Conservation (phyloP, 2,329 filamentous ascomycete genomes). For the Colletotrichum sp. region DNA sequence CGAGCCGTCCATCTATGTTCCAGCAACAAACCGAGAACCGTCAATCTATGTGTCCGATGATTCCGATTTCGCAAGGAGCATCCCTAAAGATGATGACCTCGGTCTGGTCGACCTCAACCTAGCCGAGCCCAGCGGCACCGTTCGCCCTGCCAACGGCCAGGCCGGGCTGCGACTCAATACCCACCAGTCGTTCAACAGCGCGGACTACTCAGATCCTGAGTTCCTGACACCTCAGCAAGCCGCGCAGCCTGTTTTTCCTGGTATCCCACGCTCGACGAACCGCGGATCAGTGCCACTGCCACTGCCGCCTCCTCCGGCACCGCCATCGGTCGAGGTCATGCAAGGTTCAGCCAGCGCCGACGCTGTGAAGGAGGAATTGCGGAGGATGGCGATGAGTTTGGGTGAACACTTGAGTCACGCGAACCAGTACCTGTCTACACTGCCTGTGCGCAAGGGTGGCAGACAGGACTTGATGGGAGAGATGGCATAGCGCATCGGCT, state of each 20-base stretch:
- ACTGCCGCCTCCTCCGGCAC: slow-evolving; percentile 44
- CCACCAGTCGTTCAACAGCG: slow-evolving; percentile 20
- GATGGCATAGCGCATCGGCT: neutral
- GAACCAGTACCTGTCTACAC: slow-evolving; percentile 46
- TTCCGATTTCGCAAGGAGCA: slow-evolving; percentile 49
- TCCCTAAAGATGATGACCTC: slow-evolving; percentile 27
- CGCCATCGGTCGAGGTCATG: slow-evolving; percentile 57
- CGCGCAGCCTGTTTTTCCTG: slow-evolving; percentile 26
- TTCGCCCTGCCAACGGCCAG: slow-evolving; percentile 2
- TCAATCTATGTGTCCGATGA: slow-evolving; percentile 68
- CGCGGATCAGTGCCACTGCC: slow-evolving; percentile 7
- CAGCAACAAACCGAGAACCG: slow-evolving; percentile 51
- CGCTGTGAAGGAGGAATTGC: slow-evolving; percentile 57
- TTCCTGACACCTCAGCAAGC: slow-evolving; percentile 33
- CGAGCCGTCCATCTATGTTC: slow-evolving; percentile 64
- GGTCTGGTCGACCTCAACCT: slow-evolving; percentile 36
- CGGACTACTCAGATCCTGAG: slow-evolving; percentile 23
- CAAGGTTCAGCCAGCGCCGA: slow-evolving; percentile 57
- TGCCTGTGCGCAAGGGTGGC: slow-evolving; percentile 41
- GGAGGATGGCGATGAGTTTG: slow-evolving; percentile 54
- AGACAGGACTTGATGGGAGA: slow-evolving; percentile 19
- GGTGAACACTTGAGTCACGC: slow-evolving; percentile 53
- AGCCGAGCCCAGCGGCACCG: slow-evolving; percentile 19
- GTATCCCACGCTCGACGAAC: slow-evolving; percentile 4
- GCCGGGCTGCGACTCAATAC: slow-evolving; percentile 14